Conservation (phyloP, 495 filamentous ascomycete species). For the Staphylotrichum longicolle region DNA sequence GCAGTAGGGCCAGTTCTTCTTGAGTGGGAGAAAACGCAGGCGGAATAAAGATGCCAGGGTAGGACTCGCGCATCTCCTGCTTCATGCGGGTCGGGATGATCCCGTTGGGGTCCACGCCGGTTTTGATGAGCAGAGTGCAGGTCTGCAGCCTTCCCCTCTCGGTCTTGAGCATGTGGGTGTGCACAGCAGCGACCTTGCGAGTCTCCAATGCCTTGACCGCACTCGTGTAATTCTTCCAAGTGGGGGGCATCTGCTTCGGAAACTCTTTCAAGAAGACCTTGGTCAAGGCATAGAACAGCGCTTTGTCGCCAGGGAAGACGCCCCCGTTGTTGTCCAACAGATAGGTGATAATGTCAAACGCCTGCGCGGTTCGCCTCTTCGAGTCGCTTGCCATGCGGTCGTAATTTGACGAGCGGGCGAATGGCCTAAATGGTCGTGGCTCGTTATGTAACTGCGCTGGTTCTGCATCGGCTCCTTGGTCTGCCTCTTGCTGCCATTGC, state of each 20-base stretch:
- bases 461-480: not conserved
- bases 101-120: slow-evolving; percentile 30
- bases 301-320: slow-evolving; percentile 69
- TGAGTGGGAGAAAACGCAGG: slow-evolving; percentile 41
- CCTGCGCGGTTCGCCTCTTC: slow-evolving; percentile 33
- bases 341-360: slow-evolving; percentile 63
- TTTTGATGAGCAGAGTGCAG: slow-evolving; percentile 29
- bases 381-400: slow-evolving; percentile 27
- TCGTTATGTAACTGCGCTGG: not conserved
- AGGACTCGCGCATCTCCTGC: slow-evolving; percentile 43
- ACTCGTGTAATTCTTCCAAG: slow-evolving; percentile 41
- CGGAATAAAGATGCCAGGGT: slow-evolving; percentile 44
- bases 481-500: not conserved
- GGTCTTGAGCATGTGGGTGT: slow-evolving; percentile 35
- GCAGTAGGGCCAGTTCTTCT: slow-evolving; percentile 35
- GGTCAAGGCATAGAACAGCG: slow-evolving; percentile 71
- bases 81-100: slow-evolving; percentile 30
- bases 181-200: slow-evolving; percentile 25
- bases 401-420: slow-evolving; percentile 27
- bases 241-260: slow-evolving; percentile 38
- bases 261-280: slow-evolving; percentile 54
- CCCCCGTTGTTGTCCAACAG: slow-evolving; percentile 67
- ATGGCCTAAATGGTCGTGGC: slow-evolving; percentile 16
- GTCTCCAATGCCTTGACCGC: slow-evolving; percentile 44
- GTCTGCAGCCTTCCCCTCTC: slow-evolving; percentile 26